Evolutionary conservation across 2,329 filamentous ascomycete species (phyloP), one percentile per base, ranked within the genome.

Genomic region (Teratosphaeria pseudoeucalypti): DNA sequence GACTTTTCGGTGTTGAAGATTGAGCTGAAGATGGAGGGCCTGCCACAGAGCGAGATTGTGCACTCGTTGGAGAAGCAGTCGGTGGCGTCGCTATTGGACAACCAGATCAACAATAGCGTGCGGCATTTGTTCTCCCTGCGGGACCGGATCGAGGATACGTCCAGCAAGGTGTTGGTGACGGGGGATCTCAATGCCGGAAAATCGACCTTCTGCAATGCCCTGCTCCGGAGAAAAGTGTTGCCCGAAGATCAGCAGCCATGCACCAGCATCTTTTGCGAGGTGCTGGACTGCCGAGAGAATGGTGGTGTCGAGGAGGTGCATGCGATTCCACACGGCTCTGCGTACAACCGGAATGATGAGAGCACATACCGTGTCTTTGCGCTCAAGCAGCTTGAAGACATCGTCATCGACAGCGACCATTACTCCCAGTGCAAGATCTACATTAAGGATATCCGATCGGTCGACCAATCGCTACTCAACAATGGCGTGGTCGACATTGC

Each of bases 401-500:
- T 99, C 64, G 94, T 99, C 1, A 82, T 87, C 26, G 91, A 97
- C 72, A 95, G 95, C 71, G 84, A 87, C 57, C 86, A 84, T 37
- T 99, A 96, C 70, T 88, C 89, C 59, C 91, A 95, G 71, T 97
- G 94, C 83, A 99, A 99, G 76, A 86, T 99, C 57, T 99, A 97
- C 70, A 86, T 99, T 65, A 92, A 88, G 75, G 94, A 99, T 71
- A 86, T 89, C 34, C 85, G 94, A 59, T 82, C 86, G 0, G 90
- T 96, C 54, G 91, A 97, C 69, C 89, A 97, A 71, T 97, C 92
- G 7, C 78, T 99, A 7, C 84, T 99, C 58, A 96, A 96, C 77
- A 99, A 99, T 66, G 94, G 94, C 11, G 92, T 97, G 1, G 94
- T 99, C 52, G 94, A 99, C 70, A 99, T 99, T 72, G 92, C 94